A percentile compares a stretch with the other conserved stretches of the same genome.
These are phyloP conservation scores for Galerina marginata DNA, from an alignment of 768 basidiomycete species.

Conservation along the genomic window DNA sequence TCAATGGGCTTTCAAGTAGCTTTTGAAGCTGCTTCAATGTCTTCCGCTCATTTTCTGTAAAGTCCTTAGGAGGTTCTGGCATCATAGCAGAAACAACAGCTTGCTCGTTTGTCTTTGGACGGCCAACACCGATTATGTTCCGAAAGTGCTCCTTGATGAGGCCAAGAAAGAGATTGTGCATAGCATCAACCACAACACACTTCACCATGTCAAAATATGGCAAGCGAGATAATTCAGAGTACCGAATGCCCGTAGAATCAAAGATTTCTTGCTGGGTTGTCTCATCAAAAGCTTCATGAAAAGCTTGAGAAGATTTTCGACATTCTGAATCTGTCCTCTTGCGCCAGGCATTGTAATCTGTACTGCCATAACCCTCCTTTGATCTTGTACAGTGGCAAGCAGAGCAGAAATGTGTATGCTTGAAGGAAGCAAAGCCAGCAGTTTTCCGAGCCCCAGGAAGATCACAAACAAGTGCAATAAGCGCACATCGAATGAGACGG, in stretches of 20 bases:
- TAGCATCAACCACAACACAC: conserved; percentile 18
- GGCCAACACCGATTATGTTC: conserved; percentile 16
- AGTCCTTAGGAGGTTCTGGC: background rate
- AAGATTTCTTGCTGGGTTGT: conserved; percentile 5
- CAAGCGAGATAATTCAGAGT: conserved; percentile 11
- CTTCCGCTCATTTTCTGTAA: background rate
- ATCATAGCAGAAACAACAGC: background rate
- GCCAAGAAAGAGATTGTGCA: conserved; percentile 20
- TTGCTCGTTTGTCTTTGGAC: background rate
- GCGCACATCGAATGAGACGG: conserved; percentile 26
- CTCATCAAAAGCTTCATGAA: conserved; percentile 5
- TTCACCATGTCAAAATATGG: conserved; percentile 18
- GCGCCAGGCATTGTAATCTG: conserved; percentile 2
- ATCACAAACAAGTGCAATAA: conserved; percentile 41
- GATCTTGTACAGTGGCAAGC: too few species aligned
- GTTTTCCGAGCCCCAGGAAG: conserved; percentile 34
- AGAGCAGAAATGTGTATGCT: too few species aligned
- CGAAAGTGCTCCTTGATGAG: conserved; percentile 16
- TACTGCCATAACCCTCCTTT: conserved; percentile 1
- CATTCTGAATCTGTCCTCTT: background rate
- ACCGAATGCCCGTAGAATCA: conserved; percentile 12
- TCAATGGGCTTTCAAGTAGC: background rate
- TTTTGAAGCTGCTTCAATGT: background rate
- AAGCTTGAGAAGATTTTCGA: background rate
- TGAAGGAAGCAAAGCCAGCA: too few species aligned